Conservation (phyloP, 139 green algal species). For the Tetradesmus lagerheimii region DNA sequence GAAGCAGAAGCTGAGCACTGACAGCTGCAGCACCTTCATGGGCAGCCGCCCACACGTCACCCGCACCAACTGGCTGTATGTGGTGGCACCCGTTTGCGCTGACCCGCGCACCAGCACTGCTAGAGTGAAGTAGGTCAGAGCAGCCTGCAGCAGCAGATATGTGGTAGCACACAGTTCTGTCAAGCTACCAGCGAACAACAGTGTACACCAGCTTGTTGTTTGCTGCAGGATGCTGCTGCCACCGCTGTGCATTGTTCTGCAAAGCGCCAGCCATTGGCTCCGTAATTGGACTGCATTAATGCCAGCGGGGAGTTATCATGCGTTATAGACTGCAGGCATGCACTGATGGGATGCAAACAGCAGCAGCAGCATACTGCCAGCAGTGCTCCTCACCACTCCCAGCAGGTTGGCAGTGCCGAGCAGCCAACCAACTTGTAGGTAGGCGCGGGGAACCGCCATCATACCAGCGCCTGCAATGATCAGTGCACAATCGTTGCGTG, state of each 20-base stretch:
- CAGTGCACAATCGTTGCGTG: not conserved
- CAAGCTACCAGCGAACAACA: no score
- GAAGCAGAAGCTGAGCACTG: conserved; percentile 36
- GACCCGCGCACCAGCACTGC: conserved; percentile 19
- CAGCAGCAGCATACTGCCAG: not conserved
- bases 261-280: no score
- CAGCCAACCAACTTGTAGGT: not conserved
- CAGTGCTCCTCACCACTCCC: not conserved
- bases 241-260: no score
- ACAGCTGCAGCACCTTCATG: conserved; percentile 21
- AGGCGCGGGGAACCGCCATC: conserved; percentile 35
- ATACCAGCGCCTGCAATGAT: conserved; percentile 16
- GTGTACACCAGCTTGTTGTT: no score
- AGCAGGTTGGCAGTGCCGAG: not conserved
- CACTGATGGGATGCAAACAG: no score
- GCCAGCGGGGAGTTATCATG: no score
- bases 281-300: no score
- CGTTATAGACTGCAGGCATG: no score
- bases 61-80: conserved; percentile 14
- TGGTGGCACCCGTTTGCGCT: not conserved
- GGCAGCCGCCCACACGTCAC: not conserved
- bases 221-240: no score
- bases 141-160: not conserved
- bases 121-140: conserved; percentile 33
- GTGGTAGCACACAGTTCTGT: not conserved